phyloP scores from a whole-genome alignment of 73 alveolate species.

The Paramecium sexaurelia region DNA sequence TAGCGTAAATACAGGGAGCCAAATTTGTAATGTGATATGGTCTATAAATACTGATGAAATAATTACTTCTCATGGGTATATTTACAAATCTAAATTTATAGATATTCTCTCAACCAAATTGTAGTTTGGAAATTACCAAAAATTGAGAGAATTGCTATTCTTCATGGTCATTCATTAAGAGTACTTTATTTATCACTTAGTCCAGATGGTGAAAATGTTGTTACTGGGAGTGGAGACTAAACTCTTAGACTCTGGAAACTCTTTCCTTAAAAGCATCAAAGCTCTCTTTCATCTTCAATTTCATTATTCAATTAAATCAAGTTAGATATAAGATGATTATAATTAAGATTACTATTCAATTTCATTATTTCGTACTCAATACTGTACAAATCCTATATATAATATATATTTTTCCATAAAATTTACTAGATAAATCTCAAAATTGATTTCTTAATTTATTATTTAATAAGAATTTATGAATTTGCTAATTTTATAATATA shows the following conservation, averaged over 20 bases:
- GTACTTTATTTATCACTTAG: conserved; percentile 88
- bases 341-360: not conserved
- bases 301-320: not conserved
- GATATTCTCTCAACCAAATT: conserved; percentile 80
- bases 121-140: conserved; percentile 92
- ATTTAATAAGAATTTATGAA: conserved; percentile 14
- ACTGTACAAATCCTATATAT: not conserved
- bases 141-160: conserved; percentile 82
- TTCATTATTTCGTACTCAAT: not conserved
- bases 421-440: not conserved
- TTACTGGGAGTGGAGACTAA: conserved; percentile 97
- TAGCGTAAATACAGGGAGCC: conserved; percentile 87
- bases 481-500: not conserved
- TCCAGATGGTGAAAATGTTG: conserved; percentile 93
- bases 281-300: not conserved
- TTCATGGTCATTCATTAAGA: conserved; percentile 91
- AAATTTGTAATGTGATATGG: conserved; percentile 91
- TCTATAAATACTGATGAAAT: conserved; percentile 86
- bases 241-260: conserved; percentile 95
- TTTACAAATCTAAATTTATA: not conserved
- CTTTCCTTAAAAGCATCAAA: conserved; percentile 76
- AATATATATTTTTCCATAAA: not conserved
- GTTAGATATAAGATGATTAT: not conserved
- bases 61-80: conserved; percentile 94
- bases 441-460: not conserved